A percentile compares a stretch with the other conserved stretches of the same genome.
These are phyloP conservation scores for Oropetium thomaeum DNA, from an alignment of 176 grass and related monocot species.

Conservation along the genomic window DNA sequence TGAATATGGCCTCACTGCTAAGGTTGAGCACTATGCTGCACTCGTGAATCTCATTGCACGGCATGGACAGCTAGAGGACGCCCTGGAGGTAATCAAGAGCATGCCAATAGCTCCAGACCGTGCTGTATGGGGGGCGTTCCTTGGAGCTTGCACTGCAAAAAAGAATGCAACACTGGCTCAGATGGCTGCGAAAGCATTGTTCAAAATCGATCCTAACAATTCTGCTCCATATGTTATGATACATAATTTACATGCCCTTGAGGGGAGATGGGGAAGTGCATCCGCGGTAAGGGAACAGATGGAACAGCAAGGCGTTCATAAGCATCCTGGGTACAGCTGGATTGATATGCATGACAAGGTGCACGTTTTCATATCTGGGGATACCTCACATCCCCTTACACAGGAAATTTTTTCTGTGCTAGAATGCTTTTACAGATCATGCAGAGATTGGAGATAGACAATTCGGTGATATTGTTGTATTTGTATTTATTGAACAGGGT, in stretches of 20 bases:
- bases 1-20: conserved; percentile 54
- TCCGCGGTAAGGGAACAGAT: conserved; percentile 54
- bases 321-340: conserved; percentile 72
- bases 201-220: conserved; percentile 58
- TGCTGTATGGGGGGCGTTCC: conserved; percentile 76
- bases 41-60: conserved; percentile 68
- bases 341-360: conserved; percentile 61
- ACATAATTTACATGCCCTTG: conserved; percentile 73
- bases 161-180: conserved; percentile 55
- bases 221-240: conserved; percentile 83
- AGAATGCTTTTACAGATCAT: conserved; percentile 44
- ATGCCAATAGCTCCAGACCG: conserved; percentile 58
- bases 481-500: background rate
- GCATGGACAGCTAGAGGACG: conserved; percentile 55
- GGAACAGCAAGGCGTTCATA: conserved; percentile 60
- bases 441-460: conserved; percentile 51
- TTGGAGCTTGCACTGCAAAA: conserved; percentile 69
- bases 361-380: conserved; percentile 73
- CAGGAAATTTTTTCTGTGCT: conserved; percentile 62
- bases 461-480: conserved; percentile 7
- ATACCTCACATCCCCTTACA: conserved; percentile 58
- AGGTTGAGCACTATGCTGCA: conserved; percentile 70
- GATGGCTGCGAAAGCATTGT: conserved; percentile 54
- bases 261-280: conserved; percentile 70
- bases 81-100: conserved; percentile 48